Base-by-base conservation (phyloP, 345 rosid species). In the Arabis hirsuta region DNA sequence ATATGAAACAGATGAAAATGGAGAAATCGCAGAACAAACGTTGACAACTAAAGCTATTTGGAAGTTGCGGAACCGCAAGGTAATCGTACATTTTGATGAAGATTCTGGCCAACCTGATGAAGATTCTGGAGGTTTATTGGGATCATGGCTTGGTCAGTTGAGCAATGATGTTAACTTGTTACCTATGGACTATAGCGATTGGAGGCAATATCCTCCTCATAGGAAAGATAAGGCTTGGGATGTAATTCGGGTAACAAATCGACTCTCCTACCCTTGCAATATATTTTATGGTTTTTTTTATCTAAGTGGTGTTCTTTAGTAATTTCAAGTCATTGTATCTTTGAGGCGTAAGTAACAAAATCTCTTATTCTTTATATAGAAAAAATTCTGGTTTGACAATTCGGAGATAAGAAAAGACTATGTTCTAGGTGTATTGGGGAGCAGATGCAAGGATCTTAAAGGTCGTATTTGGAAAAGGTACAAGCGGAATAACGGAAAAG, bases 101-200 rank as follows among this genome's bases (percentile, higher is more conserved):
- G 57, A 53, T 5, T 13, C 4, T 8, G 60, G 22, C 3, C 55
- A 51, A 11, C 55, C 26, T 9, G 10, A n/a, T 45, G 54, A 14
- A 27, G 54, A 62, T 31, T 62, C 29, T 62, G 67, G 27, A 45
- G 67, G 67, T 1, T 5, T 62, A 46, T 10, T 62, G 3, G 67
- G 42, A 16, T 62, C 54, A 5, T 62, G 67, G 54, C 29, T 45
- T 16, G 55, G 42, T 0, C 67, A 46, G 12, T 16, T 62, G 1
- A 62, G 67, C 7, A 27, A 0, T 45, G 41, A 62, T 44, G n/a
- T 62, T 2, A 27, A 62, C 3, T 45, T 62, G 34, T 14, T 44
- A 2, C 67, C 41, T 5, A 62, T 62, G 5, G 5, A 45, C 53
- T 62, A 45, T 27, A 45, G 6, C 19, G 67, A 62, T 16, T 29